Conservation (phyloP, 2,329 filamentous ascomycete species). For the Nothomitra cinnamomea region DNA sequence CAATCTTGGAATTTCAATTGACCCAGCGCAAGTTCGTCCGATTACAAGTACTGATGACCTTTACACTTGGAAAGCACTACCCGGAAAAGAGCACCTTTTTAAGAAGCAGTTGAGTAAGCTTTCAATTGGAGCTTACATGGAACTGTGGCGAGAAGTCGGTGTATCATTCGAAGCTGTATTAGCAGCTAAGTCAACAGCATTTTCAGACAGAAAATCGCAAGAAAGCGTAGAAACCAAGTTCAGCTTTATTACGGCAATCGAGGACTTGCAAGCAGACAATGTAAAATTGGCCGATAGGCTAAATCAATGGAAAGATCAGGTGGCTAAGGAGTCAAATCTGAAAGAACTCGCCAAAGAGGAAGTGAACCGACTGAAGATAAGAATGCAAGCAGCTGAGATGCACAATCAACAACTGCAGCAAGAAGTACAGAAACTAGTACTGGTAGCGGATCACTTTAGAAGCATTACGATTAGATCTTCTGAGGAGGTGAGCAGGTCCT, state of each 20-base stretch:
- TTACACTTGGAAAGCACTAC: background rate
- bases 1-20: background rate
- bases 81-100: background rate
- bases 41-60: background rate
- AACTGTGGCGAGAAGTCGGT: background rate
- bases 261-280: background rate
- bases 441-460: background rate
- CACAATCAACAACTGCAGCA: background rate
- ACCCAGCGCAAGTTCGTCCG: background rate
- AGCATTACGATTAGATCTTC: background rate
- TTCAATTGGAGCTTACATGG: background rate
- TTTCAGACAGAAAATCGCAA: too few species aligned
- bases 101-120: background rate
- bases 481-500: background rate
- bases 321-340: background rate
- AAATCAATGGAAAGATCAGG: background rate
- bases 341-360: too few species aligned
- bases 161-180: too few species aligned
- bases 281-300: background rate
- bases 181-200: too few species aligned
- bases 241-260: too few species aligned
- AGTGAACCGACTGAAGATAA: background rate
- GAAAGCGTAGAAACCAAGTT: too few species aligned
- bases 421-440: background rate
- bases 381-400: background rate